These are phyloP conservation scores for Acanthamoeba healyi DNA, from an alignment of 208 protist species.

Conservation along the genomic window DNA sequence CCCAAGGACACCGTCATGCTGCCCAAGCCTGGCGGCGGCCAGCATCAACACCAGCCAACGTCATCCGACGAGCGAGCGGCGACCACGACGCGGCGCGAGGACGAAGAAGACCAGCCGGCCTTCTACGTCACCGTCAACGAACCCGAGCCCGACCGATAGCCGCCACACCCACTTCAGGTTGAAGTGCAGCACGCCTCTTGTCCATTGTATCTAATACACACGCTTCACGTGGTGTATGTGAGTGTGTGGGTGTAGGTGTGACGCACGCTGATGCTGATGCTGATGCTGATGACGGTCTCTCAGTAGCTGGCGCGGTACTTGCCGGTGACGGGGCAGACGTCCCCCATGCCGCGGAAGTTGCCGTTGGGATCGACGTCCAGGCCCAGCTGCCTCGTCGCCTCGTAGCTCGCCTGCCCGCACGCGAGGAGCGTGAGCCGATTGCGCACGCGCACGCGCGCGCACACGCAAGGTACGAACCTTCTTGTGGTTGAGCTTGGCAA, in stretches of 20 bases:
- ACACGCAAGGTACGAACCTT: neutral
- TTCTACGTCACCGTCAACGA: slow-evolving; percentile 26
- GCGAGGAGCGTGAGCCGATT: neutral
- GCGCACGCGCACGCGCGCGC: neutral
- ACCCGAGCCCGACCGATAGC: neutral
- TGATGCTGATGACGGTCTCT: neutral
- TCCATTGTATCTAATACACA: no score
- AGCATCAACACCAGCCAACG: no score
- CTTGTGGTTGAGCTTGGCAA: slow-evolving; percentile 23
- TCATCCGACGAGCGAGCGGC: neutral
- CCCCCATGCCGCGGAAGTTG: slow-evolving; percentile 37
- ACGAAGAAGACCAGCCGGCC: neutral
- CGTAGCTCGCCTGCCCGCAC: neutral
- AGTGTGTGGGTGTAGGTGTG: no score
- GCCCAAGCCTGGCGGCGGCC: neutral
- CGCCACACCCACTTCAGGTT: no score
- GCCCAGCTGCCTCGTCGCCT: slow-evolving; percentile 44
- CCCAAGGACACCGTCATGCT: slow-evolving; percentile 10
- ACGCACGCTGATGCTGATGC: no score
- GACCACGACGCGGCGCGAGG: neutral
- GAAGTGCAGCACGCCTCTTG: no score
- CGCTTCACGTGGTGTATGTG: no score
- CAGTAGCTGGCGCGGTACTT: slow-evolving; percentile 74
- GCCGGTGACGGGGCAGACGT: slow-evolving; percentile 72
- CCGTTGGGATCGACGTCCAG: slow-evolving; percentile 65